A percentile compares a stretch with the other conserved stretches of the same genome.
Conservation (phyloP, 345 rosid genomes). For the Citrus medica region DNA sequence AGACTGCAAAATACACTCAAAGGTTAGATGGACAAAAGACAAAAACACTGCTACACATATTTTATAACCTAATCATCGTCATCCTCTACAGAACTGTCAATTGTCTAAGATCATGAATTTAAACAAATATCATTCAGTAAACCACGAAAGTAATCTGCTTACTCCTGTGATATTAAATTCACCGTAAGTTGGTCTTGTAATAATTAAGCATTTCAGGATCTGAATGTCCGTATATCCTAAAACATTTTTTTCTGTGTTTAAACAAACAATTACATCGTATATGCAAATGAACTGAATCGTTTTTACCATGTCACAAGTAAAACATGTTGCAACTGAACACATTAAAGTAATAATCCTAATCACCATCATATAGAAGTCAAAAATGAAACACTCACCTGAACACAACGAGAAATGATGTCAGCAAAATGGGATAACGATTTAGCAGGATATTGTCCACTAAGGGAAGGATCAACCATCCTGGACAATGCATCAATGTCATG, state of each 20-base stretch:
- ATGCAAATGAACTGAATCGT: not conserved
- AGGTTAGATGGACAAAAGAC: not conserved
- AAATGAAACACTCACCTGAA: conserved; percentile 55
- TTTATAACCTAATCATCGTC: not conserved
- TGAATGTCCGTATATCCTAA: not conserved
- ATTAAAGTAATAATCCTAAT: not conserved
- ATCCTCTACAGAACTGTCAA: not conserved
- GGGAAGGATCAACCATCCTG: conserved; percentile 96
- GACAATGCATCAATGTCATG: conserved; percentile 90
- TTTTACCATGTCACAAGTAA: not conserved
- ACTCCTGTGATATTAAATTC: not conserved
- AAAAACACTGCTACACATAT: not conserved
- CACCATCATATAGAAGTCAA: not conserved
- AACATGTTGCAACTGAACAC: not conserved
- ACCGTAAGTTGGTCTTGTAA: not conserved
- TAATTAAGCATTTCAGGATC: not conserved
- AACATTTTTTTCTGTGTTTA: not conserved
- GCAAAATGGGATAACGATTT: conserved; percentile 91
- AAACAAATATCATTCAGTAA: not conserved
- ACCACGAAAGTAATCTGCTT: not conserved
- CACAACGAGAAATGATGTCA: conserved; percentile 90
- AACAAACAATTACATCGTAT: not conserved
- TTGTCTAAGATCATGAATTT: not conserved
- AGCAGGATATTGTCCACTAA: conserved; percentile 71
- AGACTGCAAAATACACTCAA: conserved; percentile 40